Evolutionary conservation across 768 basidiomycete genomes (phyloP).

Genomic region (Tricholomella constricta): DNA sequence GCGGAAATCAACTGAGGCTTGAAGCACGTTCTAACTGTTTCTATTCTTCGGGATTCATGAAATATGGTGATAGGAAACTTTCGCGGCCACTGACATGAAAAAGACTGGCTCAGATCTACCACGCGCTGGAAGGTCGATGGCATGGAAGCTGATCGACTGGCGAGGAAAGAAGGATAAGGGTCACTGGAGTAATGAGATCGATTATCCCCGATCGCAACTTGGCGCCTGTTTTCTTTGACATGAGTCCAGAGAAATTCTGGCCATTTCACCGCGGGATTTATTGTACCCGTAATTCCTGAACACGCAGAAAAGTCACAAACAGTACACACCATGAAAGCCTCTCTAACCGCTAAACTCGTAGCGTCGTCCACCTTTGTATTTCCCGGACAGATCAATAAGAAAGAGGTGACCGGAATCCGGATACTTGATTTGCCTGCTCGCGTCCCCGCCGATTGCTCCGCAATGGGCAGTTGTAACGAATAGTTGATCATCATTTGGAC

Average conservation of each 20-base stretch:
- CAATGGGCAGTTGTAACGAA: conserved; percentile 68
- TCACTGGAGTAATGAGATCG: background rate
- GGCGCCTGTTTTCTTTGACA: too few relatives aligned
- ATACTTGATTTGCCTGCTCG: conserved; percentile 45
- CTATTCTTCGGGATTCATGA: background rate
- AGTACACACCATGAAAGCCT: background rate
- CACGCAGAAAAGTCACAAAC: background rate
- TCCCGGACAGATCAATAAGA: conserved; percentile 49
- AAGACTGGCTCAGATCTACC: background rate
- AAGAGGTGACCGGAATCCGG: conserved; percentile 61
- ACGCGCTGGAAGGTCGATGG: background rate
- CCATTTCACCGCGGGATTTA: background rate
- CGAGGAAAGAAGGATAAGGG: background rate
- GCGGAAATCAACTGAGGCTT: background rate
- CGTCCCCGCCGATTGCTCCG: conserved; percentile 57
- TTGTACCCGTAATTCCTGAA: background rate
- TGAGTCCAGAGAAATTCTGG: too few relatives aligned
- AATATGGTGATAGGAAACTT: background rate
- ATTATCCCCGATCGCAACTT: too few relatives aligned
- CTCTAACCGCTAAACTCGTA: conserved; percentile 35
- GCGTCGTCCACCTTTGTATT: conserved; percentile 39
- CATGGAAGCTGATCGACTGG: background rate
- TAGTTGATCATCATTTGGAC: conserved; percentile 60
- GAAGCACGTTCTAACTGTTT: background rate
- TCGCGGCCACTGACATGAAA: background rate